Base-by-base conservation (phyloP, 768 basidiomycete species). In the Postia placenta region DNA sequence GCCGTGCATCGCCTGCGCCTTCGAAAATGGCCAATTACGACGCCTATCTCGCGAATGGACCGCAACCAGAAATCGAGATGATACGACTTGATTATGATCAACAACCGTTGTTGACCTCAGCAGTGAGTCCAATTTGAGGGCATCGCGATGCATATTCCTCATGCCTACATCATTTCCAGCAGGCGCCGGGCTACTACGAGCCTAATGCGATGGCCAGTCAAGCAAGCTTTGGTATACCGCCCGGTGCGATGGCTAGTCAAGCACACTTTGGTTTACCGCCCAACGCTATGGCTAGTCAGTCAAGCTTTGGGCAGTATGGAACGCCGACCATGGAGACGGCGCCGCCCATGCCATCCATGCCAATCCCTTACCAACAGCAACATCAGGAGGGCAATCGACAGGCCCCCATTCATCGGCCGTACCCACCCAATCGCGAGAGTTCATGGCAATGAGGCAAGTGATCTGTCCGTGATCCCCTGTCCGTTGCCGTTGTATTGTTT, bases 331-430 rank as follows among this genome's bases (percentile, higher is more conserved):
- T 63, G 66, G 35, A 49, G 45, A 73, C 72, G 1, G 69, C 72
- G 36, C 68, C 71, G 26, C 71, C 72, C 2, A 62, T 71, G 17
- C 65, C 73, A 5, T 63, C 70, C 7, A 63, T 72, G 3, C 74
- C 76, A 1, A 69, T 71, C 1, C 28, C 63, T 64, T 75, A 60
- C 56, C 76, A 58, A 68, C 67, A 54, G 48, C 36, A 42, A 42
- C 26, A 45, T 36, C 51, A 58, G 49, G 68, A 70, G 11, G 72
- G 67, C 3, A 71, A 69, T 52, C 69, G 82, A 40, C 79, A 85
- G 56, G 83, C 83, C 4, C 78, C 85, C 1, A 60, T 80, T 1
- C 83, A 87, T 58, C 73, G 86, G 49, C 83, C 82, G 1, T 64
- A 72, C 47, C 59, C 65, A 33, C 30, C 38, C 7, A 6, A 6